Percentiles rank a stretch among this genome's conserved stretches.
phyloP scores from a whole-genome alignment of 805 yeast genomes.

The Danielia oregonensis region DNA sequence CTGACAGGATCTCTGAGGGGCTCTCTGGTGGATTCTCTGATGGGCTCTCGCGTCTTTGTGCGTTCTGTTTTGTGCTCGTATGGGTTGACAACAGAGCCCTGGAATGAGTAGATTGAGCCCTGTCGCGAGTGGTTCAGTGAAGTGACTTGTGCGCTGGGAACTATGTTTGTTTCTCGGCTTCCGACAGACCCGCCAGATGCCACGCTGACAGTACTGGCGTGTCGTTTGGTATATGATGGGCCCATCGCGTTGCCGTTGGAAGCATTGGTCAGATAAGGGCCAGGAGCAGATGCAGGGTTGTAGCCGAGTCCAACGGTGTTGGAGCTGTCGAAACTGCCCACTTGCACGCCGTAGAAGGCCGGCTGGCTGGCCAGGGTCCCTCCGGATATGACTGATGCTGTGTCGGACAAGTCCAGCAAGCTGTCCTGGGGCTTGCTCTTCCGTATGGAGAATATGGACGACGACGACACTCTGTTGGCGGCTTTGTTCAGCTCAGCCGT shows the following conservation, averaged over 20 bases:
- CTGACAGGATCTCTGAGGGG: slow-evolving; percentile 5
- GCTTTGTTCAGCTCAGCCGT: slow-evolving; percentile 5
- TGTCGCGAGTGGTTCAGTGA: slow-evolving; percentile 36
- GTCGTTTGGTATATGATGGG: slow-evolving; percentile 9
- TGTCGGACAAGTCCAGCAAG: slow-evolving; percentile 30
- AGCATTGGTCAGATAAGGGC: no score
- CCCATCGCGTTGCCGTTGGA: no score
- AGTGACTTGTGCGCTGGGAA: slow-evolving; percentile 28
- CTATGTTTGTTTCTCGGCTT: slow-evolving; percentile 16
- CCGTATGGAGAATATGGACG: slow-evolving; percentile 35
- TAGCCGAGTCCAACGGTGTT: slow-evolving; percentile 7
- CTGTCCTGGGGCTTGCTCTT: slow-evolving; percentile 21
- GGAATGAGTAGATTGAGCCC: slow-evolving; percentile 37
- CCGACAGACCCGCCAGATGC: slow-evolving; percentile 4
- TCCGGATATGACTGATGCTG: slow-evolving; percentile 26
- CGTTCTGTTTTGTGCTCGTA: slow-evolving; percentile 24
- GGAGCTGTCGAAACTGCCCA: slow-evolving; percentile 3
- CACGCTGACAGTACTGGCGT: slow-evolving; percentile 7
- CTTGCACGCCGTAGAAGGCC: slow-evolving; percentile 1
- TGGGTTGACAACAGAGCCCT: slow-evolving; percentile 24
- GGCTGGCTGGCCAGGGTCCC: slow-evolving; percentile 10
- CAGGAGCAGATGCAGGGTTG: slow-evolving; percentile 4
- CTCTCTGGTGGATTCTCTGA: slow-evolving; percentile 11
- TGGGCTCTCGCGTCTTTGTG: slow-evolving; percentile 18
- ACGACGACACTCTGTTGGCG: slow-evolving; percentile 27